A percentile compares a stretch with the other conserved stretches of the same genome.
phyloP scores from a whole-genome alignment of 768 basidiomycete genomes.

The Tulasnella sp. region DNA sequence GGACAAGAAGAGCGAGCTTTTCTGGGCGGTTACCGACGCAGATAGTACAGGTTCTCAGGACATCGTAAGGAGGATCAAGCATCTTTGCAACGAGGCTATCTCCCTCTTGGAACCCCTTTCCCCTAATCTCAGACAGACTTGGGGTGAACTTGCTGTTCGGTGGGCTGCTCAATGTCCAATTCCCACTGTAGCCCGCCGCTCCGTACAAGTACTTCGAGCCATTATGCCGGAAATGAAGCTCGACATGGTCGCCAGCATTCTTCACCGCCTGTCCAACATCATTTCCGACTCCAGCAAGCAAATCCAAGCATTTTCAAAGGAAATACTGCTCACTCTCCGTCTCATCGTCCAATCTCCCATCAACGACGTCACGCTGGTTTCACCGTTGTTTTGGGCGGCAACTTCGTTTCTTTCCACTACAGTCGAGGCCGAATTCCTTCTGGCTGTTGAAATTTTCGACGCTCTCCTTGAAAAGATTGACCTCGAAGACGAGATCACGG shows the following conservation, averaged over 20 bases:
- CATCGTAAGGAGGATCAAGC: conserved; percentile 48
- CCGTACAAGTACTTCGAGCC: conserved; percentile 80
- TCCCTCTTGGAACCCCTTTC: conserved; percentile 56
- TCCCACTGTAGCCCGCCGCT: conserved; percentile 74
- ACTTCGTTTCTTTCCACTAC: conserved; percentile 73
- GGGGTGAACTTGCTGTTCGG: conserved; percentile 67
- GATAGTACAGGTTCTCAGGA: conserved; percentile 16
- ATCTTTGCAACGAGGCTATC: conserved; percentile 54
- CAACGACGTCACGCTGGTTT: conserved; percentile 49
- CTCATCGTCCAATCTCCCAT: conserved; percentile 46
- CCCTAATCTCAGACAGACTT: conserved; percentile 55
- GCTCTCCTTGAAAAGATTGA: conserved; percentile 56
- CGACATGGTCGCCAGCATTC: conserved; percentile 60
- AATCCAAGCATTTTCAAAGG: conserved; percentile 71
- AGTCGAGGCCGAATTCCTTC: conserved; percentile 65
- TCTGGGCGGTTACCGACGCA: conserved; percentile 47
- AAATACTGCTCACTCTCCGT: conserved; percentile 66
- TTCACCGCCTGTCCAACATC: conserved; percentile 75
- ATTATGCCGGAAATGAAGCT: conserved; percentile 61
- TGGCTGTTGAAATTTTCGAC: conserved; percentile 53
- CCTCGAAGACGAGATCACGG: conserved; percentile 52
- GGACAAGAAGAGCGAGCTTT: conserved; percentile 40
- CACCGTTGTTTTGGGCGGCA: conserved; percentile 81
- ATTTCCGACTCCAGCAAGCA: conserved; percentile 65
- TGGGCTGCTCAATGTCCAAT: conserved; percentile 88